phyloP scores from a whole-genome alignment of 2,329 filamentous ascomycete genomes.

The Fusarium chaquense region DNA sequence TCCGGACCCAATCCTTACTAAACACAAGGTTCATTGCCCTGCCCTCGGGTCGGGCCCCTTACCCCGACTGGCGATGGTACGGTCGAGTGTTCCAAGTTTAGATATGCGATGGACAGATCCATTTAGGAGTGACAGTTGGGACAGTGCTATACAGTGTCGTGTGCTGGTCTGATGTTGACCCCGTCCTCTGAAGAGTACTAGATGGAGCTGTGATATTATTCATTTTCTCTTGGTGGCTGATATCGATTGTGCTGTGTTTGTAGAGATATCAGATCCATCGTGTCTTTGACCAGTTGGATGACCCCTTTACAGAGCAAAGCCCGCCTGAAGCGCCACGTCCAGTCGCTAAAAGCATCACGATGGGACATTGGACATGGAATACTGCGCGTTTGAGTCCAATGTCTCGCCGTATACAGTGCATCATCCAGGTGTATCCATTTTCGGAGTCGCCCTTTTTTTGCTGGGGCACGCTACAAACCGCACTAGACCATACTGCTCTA shows the following conservation, averaged over 20 bases:
- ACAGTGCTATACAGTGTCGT: slow-evolving; percentile 22
- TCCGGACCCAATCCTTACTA: slow-evolving; percentile 38
- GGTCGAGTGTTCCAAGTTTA: slow-evolving; percentile 43
- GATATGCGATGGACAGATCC: slow-evolving; percentile 30
- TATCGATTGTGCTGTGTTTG: not conserved
- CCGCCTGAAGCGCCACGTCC: slow-evolving; percentile 35
- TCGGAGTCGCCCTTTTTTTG: slow-evolving; percentile 41
- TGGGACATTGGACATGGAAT: slow-evolving; percentile 45
- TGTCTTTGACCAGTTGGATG: slow-evolving; percentile 20
- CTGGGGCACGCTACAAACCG: slow-evolving; percentile 36
- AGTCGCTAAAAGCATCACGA: slow-evolving; percentile 39
- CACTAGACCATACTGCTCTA: slow-evolving; percentile 22
- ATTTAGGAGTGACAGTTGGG: slow-evolving; percentile 31
- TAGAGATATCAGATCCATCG: not conserved
- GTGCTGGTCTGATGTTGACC: not conserved
- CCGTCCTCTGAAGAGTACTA: not conserved
- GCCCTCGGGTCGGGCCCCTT: slow-evolving; percentile 36
- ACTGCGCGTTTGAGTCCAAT: not conserved
- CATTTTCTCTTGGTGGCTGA: not conserved
- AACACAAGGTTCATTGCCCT: slow-evolving; percentile 38
- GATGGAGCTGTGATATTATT: not conserved
- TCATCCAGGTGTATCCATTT: slow-evolving; percentile 33
- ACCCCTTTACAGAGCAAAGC: slow-evolving; percentile 31
- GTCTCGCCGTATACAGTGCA: slow-evolving; percentile 42
- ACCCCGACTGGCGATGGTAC: slow-evolving; percentile 40